These are phyloP conservation scores for Andrographis paniculata DNA, from an alignment of 305 asterid species.

Conservation along the genomic window DNA sequence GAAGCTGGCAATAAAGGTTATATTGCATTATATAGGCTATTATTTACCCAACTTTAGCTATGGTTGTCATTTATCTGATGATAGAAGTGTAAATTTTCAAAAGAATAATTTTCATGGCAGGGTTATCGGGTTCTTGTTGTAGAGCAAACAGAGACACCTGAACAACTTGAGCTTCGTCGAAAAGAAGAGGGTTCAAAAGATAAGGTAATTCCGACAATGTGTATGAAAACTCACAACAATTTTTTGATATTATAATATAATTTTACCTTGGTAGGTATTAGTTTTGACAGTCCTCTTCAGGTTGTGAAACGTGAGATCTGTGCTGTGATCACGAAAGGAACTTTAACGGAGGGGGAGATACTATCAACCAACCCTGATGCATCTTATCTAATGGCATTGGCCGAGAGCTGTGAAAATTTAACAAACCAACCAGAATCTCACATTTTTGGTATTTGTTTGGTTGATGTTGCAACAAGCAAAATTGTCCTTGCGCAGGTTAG, in stretches of 20 bases:
- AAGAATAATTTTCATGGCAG: slow-evolving; percentile 33
- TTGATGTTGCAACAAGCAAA: slow-evolving; percentile 85
- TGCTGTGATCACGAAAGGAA: slow-evolving; percentile 90
- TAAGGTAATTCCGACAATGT: slow-evolving; percentile 45
- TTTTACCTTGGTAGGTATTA: slow-evolving; percentile 18
- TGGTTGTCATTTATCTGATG: slow-evolving; percentile 8
- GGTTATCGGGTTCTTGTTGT: slow-evolving; percentile 95
- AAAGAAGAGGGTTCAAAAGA: slow-evolving; percentile 82
- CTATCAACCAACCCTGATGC: slow-evolving; percentile 80
- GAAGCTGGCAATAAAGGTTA: slow-evolving; percentile 89
- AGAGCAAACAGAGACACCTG: slow-evolving; percentile 99
- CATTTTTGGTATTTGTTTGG: slow-evolving; percentile 66
- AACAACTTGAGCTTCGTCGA: slow-evolving; percentile 92
- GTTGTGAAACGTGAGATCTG: slow-evolving; percentile 97
- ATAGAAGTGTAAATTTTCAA: slow-evolving; percentile 11
- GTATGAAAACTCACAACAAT: background rate
- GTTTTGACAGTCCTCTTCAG: slow-evolving; percentile 33
- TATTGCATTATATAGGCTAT: slow-evolving; percentile 15
- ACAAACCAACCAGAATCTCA: slow-evolving; percentile 37
- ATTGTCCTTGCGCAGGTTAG: slow-evolving; percentile 86
- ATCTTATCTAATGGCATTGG: slow-evolving; percentile 74
- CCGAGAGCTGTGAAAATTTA: slow-evolving; percentile 57
- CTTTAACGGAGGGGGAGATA: slow-evolving; percentile 90
- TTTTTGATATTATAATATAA: slow-evolving; percentile 10
- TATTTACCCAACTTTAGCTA: slow-evolving; percentile 8